Evolutionary conservation across 2,329 filamentous ascomycete genomes (phyloP).

Genomic region (Colletotrichum sp.): DNA sequence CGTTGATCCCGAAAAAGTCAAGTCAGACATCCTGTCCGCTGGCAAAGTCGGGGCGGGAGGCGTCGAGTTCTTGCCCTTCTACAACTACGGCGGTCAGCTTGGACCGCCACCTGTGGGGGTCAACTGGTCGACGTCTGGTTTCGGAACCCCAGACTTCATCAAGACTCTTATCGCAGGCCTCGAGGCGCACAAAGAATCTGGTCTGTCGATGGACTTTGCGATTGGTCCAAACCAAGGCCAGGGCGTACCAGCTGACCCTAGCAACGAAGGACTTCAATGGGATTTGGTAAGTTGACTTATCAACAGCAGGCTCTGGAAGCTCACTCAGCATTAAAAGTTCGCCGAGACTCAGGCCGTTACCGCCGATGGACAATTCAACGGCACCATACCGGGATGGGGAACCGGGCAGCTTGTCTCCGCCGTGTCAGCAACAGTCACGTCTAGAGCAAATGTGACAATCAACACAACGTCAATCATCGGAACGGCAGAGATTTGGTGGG

Average conservation of each 20-base stretch:
- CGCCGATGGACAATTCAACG: slow-evolving; percentile 30
- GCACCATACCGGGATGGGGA: slow-evolving; percentile 39
- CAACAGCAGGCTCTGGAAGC: rapidly evolving
- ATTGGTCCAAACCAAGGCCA: slow-evolving; percentile 52
- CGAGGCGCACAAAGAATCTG: slow-evolving; percentile 28
- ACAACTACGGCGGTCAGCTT: slow-evolving; percentile 26
- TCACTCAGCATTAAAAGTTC: neutral
- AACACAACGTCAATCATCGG: neutral
- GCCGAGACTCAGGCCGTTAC: slow-evolving; percentile 33
- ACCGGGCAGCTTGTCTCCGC: neutral
- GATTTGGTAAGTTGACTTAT: slow-evolving; percentile 26
- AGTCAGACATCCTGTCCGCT: slow-evolving; percentile 23
- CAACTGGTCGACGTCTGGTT: slow-evolving; percentile 42
- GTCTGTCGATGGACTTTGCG: slow-evolving; percentile 48
- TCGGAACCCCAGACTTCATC: slow-evolving; percentile 36
- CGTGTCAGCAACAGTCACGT: neutral
- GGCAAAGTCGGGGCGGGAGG: slow-evolving; percentile 26
- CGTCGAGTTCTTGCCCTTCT: slow-evolving; percentile 29
- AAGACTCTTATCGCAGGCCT: slow-evolving; percentile 6
- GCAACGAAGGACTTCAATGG: slow-evolving; percentile 37
- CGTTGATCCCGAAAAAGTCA: slow-evolving; percentile 19
- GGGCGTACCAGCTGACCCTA: slow-evolving; percentile 43
- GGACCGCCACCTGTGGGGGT: slow-evolving; percentile 20
- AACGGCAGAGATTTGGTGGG: neutral
- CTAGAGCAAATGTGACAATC: neutral